Conservation (phyloP, 805 yeast species). For the Metschnikowia rubicola region DNA sequence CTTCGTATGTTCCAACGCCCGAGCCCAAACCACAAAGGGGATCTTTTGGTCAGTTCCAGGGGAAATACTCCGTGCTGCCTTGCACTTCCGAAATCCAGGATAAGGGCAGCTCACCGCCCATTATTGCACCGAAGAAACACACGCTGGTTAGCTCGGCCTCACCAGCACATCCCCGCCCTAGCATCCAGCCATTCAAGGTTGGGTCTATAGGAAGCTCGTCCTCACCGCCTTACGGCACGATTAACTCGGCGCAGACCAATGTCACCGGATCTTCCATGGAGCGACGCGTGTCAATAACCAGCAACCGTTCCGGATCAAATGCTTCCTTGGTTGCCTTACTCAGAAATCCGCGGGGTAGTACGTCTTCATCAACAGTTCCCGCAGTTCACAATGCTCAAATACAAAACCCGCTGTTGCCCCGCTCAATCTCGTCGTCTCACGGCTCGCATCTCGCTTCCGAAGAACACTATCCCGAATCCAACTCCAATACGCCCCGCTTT, state of each 20-base stretch:
- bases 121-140: not conserved
- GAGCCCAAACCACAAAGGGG: slow-evolving; percentile 2
- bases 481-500: slow-evolving; percentile 52
- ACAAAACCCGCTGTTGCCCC: slow-evolving; percentile 23
- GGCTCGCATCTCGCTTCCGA: slow-evolving; percentile 34
- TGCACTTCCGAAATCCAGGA: slow-evolving; percentile 16
- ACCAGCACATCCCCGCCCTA: slow-evolving; percentile 18
- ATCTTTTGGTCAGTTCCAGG: slow-evolving; percentile 14
- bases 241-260: slow-evolving; percentile 10
- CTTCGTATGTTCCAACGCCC: not conserved
- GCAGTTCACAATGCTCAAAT: slow-evolving; percentile 22
- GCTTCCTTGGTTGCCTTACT: slow-evolving; percentile 53
- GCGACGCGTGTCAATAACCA: slow-evolving; percentile 40
- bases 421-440: slow-evolving; percentile 39
- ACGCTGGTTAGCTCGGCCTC: slow-evolving; percentile 2
- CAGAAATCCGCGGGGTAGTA: slow-evolving; percentile 47
- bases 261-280: slow-evolving; percentile 27
- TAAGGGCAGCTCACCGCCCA: slow-evolving; percentile 5
- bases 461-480: slow-evolving; percentile 24
- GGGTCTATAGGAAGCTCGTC: slow-evolving; percentile 53
- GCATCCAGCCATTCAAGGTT: slow-evolving; percentile 59
- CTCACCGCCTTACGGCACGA: slow-evolving; percentile 27
- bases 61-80: slow-evolving; percentile 17
- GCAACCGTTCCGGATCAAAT: slow-evolving; percentile 47
- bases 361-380: slow-evolving; percentile 35